Evolutionary conservation across 331 rosid species (phyloP).

Genomic region (Phaseolus coccineus): DNA sequence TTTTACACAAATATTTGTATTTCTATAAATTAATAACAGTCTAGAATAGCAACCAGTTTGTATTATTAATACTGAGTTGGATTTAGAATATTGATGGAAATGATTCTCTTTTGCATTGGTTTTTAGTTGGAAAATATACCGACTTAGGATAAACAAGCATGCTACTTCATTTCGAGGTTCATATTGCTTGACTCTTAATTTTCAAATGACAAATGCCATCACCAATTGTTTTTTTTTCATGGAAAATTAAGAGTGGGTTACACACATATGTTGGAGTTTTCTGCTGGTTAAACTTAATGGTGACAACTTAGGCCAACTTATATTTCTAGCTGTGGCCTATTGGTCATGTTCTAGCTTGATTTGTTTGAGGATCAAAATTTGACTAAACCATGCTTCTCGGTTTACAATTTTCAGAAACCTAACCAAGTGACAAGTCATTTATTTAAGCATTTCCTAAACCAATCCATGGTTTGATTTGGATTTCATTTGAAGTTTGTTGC

Average conservation of each 20-base stretch:
- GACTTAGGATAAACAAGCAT: too few species aligned
- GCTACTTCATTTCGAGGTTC: neutral
- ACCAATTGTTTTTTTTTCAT: neutral
- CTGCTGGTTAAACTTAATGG: neutral
- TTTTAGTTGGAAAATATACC: too few species aligned
- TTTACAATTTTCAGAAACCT: slow-evolving; percentile 10
- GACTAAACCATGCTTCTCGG: neutral
- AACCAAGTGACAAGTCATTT: slow-evolving; percentile 1
- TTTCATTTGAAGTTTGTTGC: neutral
- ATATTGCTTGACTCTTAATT: neutral
- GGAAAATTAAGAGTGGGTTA: neutral
- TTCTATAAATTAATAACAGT: neutral
- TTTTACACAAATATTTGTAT: neutral
- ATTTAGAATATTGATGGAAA: slow-evolving; percentile 16
- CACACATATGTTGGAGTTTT: neutral
- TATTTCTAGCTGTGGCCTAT: neutral
- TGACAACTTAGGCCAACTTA: slow-evolving; percentile 6
- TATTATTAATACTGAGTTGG: slow-evolving; percentile 1
- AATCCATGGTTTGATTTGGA: neutral
- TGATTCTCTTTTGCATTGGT: too few species aligned
- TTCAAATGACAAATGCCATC: neutral
- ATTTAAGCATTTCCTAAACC: neutral
- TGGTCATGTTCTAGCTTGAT: slow-evolving; percentile 15
- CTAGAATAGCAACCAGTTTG: slow-evolving; percentile 1
- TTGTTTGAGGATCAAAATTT: slow-evolving; percentile 2